Percentiles rank a stretch among this genome's conserved stretches.
Evolutionary conservation across 495 filamentous ascomycete genomes (phyloP).

Genomic region (Neurospora hispaniola): DNA sequence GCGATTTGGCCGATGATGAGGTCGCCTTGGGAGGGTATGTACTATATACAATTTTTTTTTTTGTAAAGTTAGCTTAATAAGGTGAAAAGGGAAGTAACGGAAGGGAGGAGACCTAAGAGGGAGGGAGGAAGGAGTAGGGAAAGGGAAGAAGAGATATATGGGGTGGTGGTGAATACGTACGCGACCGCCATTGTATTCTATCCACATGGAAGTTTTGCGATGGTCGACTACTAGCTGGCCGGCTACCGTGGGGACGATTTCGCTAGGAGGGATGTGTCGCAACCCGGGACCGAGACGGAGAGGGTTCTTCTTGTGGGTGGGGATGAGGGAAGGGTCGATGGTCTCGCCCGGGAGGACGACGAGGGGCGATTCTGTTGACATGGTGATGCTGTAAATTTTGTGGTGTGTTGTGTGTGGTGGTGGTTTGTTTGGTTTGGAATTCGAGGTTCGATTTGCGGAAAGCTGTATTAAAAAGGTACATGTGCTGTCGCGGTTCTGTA

Average conservation of each 20-base stretch:
- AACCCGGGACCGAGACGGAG: conserved; percentile 82
- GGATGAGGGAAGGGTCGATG: conserved; percentile 52
- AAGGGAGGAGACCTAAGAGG: not conserved
- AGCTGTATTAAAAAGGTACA: not conserved
- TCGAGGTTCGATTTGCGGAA: not conserved
- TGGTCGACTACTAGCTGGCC: conserved; percentile 66
- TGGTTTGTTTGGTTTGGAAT: not conserved
- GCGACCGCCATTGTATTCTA: conserved; percentile 57
- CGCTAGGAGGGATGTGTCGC: conserved; percentile 56
- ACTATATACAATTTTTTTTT: too few species aligned
- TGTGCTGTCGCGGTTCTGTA: not conserved
- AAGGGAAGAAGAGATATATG: not conserved
- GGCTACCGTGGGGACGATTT: conserved; percentile 65
- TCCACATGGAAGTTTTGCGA: conserved; percentile 70
- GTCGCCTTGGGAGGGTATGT: conserved; percentile 66
- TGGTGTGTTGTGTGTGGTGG: not conserved
- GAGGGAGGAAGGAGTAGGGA: not conserved
- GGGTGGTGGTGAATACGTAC: conserved; percentile 26
- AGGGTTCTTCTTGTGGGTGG: conserved; percentile 51
- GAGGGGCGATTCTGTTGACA: conserved; percentile 41
- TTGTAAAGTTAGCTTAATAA: too few species aligned
- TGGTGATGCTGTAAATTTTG: conserved; percentile 7
- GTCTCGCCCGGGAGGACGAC: conserved; percentile 68
- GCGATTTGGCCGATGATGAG: conserved; percentile 77
- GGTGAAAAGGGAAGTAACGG: not conserved